Conservation (phyloP, 2,329 filamentous ascomycete species). For the Colletotrichum abscissum region DNA sequence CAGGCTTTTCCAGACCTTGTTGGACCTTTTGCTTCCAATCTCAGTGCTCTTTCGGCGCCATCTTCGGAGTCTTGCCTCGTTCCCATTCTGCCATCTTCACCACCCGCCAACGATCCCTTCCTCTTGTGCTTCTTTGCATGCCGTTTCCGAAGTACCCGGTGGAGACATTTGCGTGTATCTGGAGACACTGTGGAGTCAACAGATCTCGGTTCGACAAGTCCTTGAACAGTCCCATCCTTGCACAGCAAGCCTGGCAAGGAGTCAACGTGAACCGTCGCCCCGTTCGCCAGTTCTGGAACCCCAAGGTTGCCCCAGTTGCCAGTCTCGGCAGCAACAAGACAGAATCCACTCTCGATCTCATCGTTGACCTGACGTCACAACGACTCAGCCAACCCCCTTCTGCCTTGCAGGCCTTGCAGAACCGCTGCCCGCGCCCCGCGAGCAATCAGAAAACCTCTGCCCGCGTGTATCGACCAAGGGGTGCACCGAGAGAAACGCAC, state of each 20-base stretch:
- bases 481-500: slow-evolving; percentile 22
- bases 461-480: slow-evolving; percentile 11
- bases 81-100: slow-evolving; percentile 28
- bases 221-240: slow-evolving; percentile 28
- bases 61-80: slow-evolving; percentile 24
- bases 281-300: slow-evolving; percentile 31
- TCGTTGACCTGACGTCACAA: slow-evolving; percentile 31
- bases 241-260: slow-evolving; percentile 13
- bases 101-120: slow-evolving; percentile 13
- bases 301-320: slow-evolving; percentile 13
- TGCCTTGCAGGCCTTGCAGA: slow-evolving; percentile 24
- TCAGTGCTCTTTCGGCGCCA: slow-evolving; percentile 16
- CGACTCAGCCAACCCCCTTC: slow-evolving; percentile 4
- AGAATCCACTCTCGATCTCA: slow-evolving; percentile 11
- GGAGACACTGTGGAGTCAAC: slow-evolving; percentile 21
- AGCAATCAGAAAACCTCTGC: slow-evolving; percentile 18
- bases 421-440: slow-evolving; percentile 14
- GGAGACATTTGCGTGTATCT: slow-evolving; percentile 30
- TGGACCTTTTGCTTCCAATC: slow-evolving; percentile 29
- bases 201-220: slow-evolving; percentile 31
- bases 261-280: slow-evolving; percentile 24
- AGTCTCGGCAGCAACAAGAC: slow-evolving; percentile 4
- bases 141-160: slow-evolving; percentile 22
- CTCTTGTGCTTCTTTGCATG: slow-evolving; percentile 13
- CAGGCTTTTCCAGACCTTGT: slow-evolving; percentile 28